Evolutionary conservation across 2,329 filamentous ascomycete genomes (phyloP).

Genomic region (Talaromyces sp.): DNA sequence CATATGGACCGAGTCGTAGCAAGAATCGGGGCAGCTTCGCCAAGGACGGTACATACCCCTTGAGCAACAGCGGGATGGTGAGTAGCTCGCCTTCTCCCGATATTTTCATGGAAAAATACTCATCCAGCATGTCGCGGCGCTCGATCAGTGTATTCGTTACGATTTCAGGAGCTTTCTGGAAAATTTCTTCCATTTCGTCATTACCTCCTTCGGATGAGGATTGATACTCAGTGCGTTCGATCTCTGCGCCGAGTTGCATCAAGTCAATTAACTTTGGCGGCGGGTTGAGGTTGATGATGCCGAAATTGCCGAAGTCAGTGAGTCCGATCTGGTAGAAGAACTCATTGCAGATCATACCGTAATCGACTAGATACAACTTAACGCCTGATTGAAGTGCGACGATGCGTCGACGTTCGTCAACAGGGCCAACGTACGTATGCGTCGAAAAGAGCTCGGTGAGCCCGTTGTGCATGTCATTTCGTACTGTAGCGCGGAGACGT

Average conservation of each 20-base stretch:
- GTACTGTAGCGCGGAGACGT: constrained; percentile 74
- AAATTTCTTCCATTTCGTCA: constrained; percentile 54
- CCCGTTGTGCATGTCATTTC: constrained; percentile 75
- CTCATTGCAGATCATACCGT: constrained; percentile 78
- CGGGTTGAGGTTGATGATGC: constrained; percentile 73
- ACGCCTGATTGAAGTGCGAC: constrained; percentile 92
- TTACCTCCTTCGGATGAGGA: constrained; percentile 1
- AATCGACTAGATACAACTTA: constrained; percentile 88
- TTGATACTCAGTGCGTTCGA: constrained; percentile 51
- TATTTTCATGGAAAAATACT: constrained; percentile 89
- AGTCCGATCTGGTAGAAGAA: constrained; percentile 95
- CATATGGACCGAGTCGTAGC: constrained; percentile 78
- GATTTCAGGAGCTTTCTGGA: constrained; percentile 60
- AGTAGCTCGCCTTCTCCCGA: constrained; percentile 71
- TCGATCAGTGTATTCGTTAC: constrained; percentile 68
- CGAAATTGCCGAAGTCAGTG: constrained; percentile 95
- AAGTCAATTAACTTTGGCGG: constrained; percentile 68
- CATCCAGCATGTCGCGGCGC: constrained; percentile 77
- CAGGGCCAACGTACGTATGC: constrained; percentile 89
- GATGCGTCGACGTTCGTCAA: constrained; percentile 80
- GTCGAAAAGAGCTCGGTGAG: constrained; percentile 82
- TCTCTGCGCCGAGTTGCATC: constrained; percentile 67
- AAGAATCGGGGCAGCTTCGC: constrained; percentile 87
- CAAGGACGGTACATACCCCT: constrained; percentile 80
- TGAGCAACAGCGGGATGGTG: constrained; percentile 77